A percentile compares a stretch with the other conserved stretches of the same genome.
These are phyloP conservation scores for Cladochytrium replicatum DNA, from an alignment of 192 early-diverging fungal genomes.

Conservation along the genomic window DNA sequence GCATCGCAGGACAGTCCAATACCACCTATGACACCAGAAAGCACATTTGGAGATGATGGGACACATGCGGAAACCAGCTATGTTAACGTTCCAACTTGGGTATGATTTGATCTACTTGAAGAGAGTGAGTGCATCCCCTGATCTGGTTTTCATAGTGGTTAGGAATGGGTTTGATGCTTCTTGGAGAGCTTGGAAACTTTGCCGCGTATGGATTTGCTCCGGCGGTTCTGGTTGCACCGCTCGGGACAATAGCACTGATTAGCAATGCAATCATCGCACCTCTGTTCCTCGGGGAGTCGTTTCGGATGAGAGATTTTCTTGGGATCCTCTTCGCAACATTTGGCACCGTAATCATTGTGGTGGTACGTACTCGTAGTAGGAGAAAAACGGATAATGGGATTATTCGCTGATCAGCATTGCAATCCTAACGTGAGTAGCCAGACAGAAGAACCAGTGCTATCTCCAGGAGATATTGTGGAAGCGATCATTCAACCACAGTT, in stretches of 20 bases:
- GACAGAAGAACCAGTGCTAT: slow-evolving; percentile 12
- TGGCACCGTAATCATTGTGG: slow-evolving; percentile 53
- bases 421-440: slow-evolving; percentile 1
- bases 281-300: slow-evolving; percentile 52
- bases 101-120: too few relatives aligned
- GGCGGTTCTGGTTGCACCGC: slow-evolving; percentile 61
- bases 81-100: too few relatives aligned
- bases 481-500: slow-evolving; percentile 13
- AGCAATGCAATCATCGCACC: slow-evolving; percentile 66
- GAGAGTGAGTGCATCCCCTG: too few relatives aligned
- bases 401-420: slow-evolving; percentile 1
- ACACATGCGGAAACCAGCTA: too few relatives aligned
- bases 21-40: slow-evolving; percentile 3
- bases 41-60: too few relatives aligned
- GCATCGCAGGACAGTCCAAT: slow-evolving; percentile 7
- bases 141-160: slow-evolving; percentile 60
- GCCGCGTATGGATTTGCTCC: slow-evolving; percentile 66
- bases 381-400: too few relatives aligned
- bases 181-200: slow-evolving; percentile 49
- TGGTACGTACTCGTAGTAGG: too few relatives aligned
- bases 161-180: slow-evolving; percentile 55
- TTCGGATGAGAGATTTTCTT: slow-evolving; percentile 45
- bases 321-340: slow-evolving; percentile 53
- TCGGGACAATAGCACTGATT: slow-evolving; percentile 61
- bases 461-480: slow-evolving; percentile 8